Evolutionary conservation across 2,329 filamentous ascomycete species (phyloP).

Genomic region (Alternaria ventricosa): DNA sequence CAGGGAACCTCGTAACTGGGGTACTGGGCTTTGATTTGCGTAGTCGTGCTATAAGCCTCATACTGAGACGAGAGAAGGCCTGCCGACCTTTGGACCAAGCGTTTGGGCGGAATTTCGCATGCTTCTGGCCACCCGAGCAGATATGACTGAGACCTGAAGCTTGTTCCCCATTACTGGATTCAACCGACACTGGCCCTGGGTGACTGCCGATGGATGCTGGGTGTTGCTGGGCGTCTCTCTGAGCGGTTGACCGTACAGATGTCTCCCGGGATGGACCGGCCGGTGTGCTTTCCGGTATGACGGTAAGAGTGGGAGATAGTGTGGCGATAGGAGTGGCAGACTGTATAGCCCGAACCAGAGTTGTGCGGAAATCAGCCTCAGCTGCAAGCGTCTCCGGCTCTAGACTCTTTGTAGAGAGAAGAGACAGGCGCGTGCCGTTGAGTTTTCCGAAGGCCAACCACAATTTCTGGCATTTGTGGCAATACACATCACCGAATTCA

Average conservation of each 20-base stretch:
- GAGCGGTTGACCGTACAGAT: constrained; percentile 5
- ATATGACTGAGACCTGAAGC: background rate
- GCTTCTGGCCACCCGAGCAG: background rate
- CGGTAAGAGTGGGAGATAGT: constrained; percentile 21
- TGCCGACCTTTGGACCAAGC: background rate
- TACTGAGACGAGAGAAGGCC: background rate
- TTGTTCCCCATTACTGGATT: background rate
- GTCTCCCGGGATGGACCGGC: constrained; percentile 15
- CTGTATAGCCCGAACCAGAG: constrained; percentile 30
- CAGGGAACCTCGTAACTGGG: background rate
- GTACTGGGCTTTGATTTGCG: background rate
- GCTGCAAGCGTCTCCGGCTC: constrained; percentile 25
- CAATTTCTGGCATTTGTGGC: constrained; percentile 29
- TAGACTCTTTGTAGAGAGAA: constrained; percentile 28
- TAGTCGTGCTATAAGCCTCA: background rate
- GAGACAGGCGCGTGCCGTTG: constrained; percentile 33
- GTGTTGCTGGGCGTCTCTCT: background rate
- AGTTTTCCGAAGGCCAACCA: constrained; percentile 35
- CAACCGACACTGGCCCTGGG: background rate
- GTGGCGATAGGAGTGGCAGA: constrained; percentile 23
- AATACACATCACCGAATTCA: constrained; percentile 25
- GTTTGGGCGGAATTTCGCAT: background rate
- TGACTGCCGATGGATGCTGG: background rate
- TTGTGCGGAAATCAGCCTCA: constrained; percentile 21
- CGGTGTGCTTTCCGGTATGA: constrained; percentile 23